Conservation (phyloP, 2,329 filamentous ascomycete species). For the Colletotrichum nymphaeae region DNA sequence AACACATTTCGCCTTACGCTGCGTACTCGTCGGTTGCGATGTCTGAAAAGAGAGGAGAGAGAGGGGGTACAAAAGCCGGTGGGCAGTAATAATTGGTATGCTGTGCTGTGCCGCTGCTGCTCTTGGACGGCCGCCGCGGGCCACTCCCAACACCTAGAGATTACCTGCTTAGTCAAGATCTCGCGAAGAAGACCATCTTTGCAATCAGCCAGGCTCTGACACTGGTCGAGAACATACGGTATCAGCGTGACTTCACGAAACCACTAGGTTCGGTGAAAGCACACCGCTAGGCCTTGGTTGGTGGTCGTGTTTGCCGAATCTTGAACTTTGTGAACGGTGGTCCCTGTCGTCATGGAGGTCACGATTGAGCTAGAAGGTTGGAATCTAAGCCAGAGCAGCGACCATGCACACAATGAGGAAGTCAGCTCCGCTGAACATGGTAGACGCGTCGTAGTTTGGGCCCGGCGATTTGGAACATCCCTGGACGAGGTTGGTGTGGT, state of each 20-base stretch:
- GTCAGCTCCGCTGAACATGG: constrained; percentile 5
- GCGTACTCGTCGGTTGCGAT: not conserved
- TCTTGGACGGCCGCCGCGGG: not conserved
- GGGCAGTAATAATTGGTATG: not conserved
- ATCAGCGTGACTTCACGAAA: not conserved
- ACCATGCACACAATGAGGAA: constrained; percentile 4
- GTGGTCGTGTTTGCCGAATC: not conserved
- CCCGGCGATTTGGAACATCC: constrained; percentile 22
- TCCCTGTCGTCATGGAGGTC: constrained; percentile 1
- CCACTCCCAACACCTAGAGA: not conserved
- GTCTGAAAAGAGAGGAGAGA: not conserved
- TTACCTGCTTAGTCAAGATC: not conserved
- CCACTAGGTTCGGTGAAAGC: not conserved
- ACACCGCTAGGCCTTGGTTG: not conserved
- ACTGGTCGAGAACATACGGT: not conserved
- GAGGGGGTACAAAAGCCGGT: not conserved
- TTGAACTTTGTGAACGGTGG: not conserved
- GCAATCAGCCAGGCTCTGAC: not conserved
- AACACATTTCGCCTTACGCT: not conserved
- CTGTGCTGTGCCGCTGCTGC: constrained; percentile 12
- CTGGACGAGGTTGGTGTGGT: not conserved
- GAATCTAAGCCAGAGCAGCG: constrained; percentile 3
- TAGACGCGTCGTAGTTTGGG: not conserved
- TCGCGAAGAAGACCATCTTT: not conserved
- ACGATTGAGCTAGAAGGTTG: constrained; percentile 3